A percentile compares a stretch with the other conserved stretches of the same genome.
These are phyloP conservation scores for Saccharum spontaneum DNA, from an alignment of 176 grass and related monocot species.

Conservation along the genomic window DNA sequence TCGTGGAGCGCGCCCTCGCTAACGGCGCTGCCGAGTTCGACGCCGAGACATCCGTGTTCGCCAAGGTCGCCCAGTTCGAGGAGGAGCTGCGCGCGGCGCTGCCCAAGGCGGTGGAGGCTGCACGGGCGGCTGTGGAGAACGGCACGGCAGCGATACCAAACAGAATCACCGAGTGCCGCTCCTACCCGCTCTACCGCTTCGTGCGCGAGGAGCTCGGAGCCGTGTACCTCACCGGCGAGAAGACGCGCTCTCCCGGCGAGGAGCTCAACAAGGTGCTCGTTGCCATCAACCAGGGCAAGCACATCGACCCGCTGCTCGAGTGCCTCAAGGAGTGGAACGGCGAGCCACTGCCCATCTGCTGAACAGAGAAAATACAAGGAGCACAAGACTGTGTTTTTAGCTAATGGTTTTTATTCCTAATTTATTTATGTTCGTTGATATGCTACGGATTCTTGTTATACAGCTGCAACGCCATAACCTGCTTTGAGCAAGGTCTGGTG, in stretches of 20 bases:
- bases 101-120: conserved; percentile 48
- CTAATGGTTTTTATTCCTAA: not conserved
- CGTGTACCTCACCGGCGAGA: conserved; percentile 45
- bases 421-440: not conserved
- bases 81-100: conserved; percentile 43
- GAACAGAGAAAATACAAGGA: not conserved
- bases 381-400: not conserved
- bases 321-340: conserved; percentile 48
- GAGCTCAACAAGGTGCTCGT: conserved; percentile 46
- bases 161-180: conserved; percentile 56
- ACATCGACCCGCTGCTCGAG: conserved; percentile 42
- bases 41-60: conserved; percentile 48
- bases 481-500: not conserved
- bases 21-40: conserved; percentile 55
- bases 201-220: conserved; percentile 49
- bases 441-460: not conserved
- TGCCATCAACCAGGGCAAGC: conserved; percentile 36
- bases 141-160: conserved; percentile 39
- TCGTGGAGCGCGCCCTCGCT: conserved; percentile 58
- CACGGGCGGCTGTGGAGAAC: conserved; percentile 41
- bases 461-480: not conserved
- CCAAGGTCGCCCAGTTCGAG: conserved; percentile 59
- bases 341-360: too few relatives aligned
- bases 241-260: conserved; percentile 30
- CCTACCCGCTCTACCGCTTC: conserved; percentile 59